Base-by-base conservation (phyloP, 116 monocot genomes). In the Posidonia oceanica region DNA sequence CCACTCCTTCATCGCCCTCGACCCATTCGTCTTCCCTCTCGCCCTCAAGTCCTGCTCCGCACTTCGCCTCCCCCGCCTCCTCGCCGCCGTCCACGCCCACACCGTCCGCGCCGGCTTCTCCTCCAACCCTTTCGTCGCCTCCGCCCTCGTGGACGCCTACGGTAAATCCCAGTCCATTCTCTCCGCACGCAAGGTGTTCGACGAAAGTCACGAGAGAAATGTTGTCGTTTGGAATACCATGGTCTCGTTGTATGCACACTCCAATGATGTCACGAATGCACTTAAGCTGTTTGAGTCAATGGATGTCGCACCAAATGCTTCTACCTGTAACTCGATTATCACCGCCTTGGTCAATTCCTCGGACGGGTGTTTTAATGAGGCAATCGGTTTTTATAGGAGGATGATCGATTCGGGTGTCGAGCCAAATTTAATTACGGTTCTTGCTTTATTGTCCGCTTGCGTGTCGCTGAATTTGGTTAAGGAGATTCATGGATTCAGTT, bases 1-100 rank as follows among this genome's bases (percentile, higher is more conserved):
- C 75, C 76, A 79, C 75, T 52, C 80, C 71, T 77, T 88, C 79
- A 36, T 66, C 78, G 7, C 70, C 57, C 74, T 82, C 70, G 84
- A 93, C 64, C 68, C 82, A 42, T 88, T 86, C 84, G 80, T 77
- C 75, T 88, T 86, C 86, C 86, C 88, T 63, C 92, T 88, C 61
- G 80, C 80, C 52, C 87, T 91, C 81, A 91, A 87, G 61, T 87
- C 85, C 72, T 77, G 72, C 75, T 58, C 88, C 51, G 83, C 80
- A 69, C 81, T 91, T 67, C 69, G 61, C 66, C 66, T 78, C 55
- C 79, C 82, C n/a, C 40, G 3, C 40, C 7, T 67, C 68, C 57
- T 75, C 20, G 63, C 72, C 61, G 53, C 82, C 60, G 29, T 93
- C 62, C 92, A 93, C 67, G 63, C 86, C 40, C 80, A 82, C 76